Percentiles rank a stretch among this genome's conserved stretches.
Evolutionary conservation across 257 asterid species (phyloP).

Genomic region (Solanum pimpinellifolium): DNA sequence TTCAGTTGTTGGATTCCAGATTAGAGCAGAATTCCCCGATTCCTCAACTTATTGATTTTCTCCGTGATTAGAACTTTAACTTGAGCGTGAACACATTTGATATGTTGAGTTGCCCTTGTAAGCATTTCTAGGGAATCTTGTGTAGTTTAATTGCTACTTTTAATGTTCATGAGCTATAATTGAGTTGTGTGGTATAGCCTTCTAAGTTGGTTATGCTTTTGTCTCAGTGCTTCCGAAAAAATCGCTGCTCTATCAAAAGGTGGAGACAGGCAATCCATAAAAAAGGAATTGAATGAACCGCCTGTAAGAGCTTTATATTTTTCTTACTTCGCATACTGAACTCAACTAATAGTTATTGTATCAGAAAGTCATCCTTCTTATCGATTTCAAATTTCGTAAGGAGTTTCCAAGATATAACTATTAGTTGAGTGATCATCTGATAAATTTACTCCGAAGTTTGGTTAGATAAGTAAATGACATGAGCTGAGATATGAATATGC

Average conservation of each 20-base stretch:
- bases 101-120: background rate
- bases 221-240: conserved; percentile 38
- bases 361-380: background rate
- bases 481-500: conserved; percentile 3
- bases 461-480: background rate
- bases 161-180: background rate
- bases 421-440: background rate
- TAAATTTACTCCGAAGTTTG: background rate
- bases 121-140: background rate
- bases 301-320: conserved; percentile 18
- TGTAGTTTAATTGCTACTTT: background rate
- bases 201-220: background rate
- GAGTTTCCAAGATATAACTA: background rate
- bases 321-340: background rate
- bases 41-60: background rate
- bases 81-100: background rate
- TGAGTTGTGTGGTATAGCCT: background rate
- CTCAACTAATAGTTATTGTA: background rate
- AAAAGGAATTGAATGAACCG: conserved; percentile 9
- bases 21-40: background rate
- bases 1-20: background rate
- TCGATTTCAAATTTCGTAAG: background rate
- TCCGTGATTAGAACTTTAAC: background rate
- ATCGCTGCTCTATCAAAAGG: conserved; percentile 12
- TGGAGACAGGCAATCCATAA: conserved; percentile 3